Conservation (phyloP, 225 moss, liverwort and hornwort genomes). For the Physcomitrium patens region DNA sequence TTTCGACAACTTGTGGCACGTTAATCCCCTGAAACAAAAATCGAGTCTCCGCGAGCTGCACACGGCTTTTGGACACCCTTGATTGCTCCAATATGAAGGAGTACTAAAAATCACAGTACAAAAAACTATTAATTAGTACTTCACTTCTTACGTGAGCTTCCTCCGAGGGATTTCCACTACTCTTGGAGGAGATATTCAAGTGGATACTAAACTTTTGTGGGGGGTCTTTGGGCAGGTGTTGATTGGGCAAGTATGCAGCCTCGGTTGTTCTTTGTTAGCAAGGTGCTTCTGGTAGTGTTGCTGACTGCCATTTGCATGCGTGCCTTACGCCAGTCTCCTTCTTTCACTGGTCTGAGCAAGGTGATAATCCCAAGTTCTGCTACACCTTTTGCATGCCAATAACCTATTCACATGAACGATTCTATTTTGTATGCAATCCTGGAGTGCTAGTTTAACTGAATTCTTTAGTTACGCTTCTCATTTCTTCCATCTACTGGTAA, state of each 20-base stretch:
- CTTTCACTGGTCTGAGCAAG: constrained; percentile 55
- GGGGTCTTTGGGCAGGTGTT: constrained; percentile 38
- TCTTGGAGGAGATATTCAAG: neutral
- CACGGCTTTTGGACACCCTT: constrained; percentile 9
- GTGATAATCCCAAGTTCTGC: constrained; percentile 32
- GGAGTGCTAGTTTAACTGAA: no score
- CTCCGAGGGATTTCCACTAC: neutral
- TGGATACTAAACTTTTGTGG: neutral
- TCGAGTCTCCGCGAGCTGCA: constrained; percentile 11
- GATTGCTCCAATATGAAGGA: neutral
- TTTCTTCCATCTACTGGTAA: neutral
- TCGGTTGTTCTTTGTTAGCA: constrained; percentile 70
- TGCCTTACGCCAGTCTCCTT: constrained; percentile 70
- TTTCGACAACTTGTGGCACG: neutral
- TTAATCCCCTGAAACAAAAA: constrained; percentile 10
- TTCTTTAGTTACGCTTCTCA: no score
- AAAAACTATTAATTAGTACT: no score
- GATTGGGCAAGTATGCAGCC: constrained; percentile 66
- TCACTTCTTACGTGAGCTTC: neutral
- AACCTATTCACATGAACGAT: neutral
- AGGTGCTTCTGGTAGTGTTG: constrained; percentile 65
- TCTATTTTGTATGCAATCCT: no score
- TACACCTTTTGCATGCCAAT: neutral
- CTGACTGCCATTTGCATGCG: constrained; percentile 85
- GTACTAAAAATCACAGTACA: no score